Conservation (phyloP, 2,329 filamentous ascomycete species). For the Colletotrichum chlorophyti region DNA sequence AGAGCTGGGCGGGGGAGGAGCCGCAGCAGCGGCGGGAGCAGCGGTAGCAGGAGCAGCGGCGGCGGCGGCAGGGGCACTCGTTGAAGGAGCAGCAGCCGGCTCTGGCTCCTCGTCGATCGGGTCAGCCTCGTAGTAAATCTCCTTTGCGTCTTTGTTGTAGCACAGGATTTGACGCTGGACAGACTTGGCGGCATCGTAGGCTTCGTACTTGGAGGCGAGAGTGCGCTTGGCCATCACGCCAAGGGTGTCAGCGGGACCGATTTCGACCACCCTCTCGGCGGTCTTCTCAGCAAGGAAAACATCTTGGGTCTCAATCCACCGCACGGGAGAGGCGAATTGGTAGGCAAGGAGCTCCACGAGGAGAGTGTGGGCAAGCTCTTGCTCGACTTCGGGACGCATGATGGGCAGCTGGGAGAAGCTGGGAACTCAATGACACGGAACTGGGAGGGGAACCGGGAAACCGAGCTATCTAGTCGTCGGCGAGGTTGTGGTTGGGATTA, state of each 20-base stretch:
- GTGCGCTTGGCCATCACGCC: constrained; percentile 98
- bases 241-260: constrained; percentile 95
- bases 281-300: constrained; percentile 96
- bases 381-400: constrained; percentile 99
- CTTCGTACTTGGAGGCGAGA: constrained; percentile 95
- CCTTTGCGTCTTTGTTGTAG: constrained; percentile 99
- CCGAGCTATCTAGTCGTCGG: constrained; percentile 25
- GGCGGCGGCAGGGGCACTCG: constrained; percentile 55
- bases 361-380: constrained; percentile 97
- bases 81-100: constrained; percentile 56
- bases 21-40: constrained; percentile 51
- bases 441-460: constrained; percentile 30
- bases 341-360: constrained; percentile 99
- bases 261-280: constrained; percentile 96
- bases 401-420: constrained; percentile 43
- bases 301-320: constrained; percentile 99
- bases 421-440: constrained; percentile 26
- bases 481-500: constrained; percentile 4
- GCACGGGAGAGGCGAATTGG: constrained; percentile 97
- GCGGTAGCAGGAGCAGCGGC: constrained; percentile 61
- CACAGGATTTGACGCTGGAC: constrained; percentile 97
- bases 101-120: constrained; percentile 90
- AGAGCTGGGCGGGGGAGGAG: constrained; percentile 71
- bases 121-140: constrained; percentile 99
- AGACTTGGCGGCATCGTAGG: constrained; percentile 95